Conservation (phyloP, 805 yeast genomes). For the Saccharomyces paradoxus region DNA sequence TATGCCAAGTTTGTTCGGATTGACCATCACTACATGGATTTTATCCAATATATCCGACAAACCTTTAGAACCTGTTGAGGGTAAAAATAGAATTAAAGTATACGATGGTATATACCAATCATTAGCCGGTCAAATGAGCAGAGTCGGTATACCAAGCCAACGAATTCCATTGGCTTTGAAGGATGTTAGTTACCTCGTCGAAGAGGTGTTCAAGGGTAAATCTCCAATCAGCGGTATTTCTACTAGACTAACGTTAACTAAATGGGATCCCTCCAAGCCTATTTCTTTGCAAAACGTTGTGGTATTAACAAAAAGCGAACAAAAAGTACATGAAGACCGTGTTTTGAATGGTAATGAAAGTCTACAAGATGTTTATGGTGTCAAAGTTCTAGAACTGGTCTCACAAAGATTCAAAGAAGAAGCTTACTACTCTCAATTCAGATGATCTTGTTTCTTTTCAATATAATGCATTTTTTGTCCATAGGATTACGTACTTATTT, state of each 20-base stretch:
- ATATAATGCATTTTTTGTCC: neutral
- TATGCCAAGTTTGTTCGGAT: conserved; percentile 93
- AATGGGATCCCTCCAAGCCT: conserved; percentile 72
- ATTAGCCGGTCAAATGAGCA: conserved; percentile 77
- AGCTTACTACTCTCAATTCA: conserved; percentile 53
- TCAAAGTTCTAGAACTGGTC: conserved; percentile 49
- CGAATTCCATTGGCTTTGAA: conserved; percentile 62
- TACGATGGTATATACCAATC: conserved; percentile 79
- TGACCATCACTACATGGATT: conserved; percentile 78
- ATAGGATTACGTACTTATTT: neutral
- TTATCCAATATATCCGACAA: conserved; percentile 77
- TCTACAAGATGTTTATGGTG: conserved; percentile 54
- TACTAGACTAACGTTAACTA: conserved; percentile 67
- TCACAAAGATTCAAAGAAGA: conserved; percentile 68
- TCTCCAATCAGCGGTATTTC: conserved; percentile 79
- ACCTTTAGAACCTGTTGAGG: conserved; percentile 84
- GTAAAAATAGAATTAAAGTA: conserved; percentile 75
- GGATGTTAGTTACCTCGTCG: conserved; percentile 77
- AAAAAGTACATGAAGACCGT: conserved; percentile 64
- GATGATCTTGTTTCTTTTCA: conserved; percentile 4
- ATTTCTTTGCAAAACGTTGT: conserved; percentile 72
- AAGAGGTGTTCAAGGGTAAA: conserved; percentile 89
- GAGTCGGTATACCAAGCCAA: conserved; percentile 66
- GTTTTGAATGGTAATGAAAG: conserved; percentile 62
- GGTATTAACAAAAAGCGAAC: conserved; percentile 83